These are phyloP conservation scores for Simplicillium sp. DNA, from an alignment of 2,329 filamentous ascomycete genomes.

Conservation along the genomic window DNA sequence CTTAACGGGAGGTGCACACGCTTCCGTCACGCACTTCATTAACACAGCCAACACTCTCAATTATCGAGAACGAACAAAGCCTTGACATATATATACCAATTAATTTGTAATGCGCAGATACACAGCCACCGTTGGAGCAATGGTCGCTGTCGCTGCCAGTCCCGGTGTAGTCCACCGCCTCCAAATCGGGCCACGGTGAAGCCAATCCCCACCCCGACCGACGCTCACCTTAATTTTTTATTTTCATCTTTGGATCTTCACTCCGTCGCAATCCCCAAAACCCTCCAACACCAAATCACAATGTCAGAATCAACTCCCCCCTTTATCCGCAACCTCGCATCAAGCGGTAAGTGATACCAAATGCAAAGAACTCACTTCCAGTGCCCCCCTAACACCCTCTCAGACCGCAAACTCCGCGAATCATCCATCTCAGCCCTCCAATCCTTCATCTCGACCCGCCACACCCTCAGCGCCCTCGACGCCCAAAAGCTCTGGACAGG, in stretches of 20 bases:
- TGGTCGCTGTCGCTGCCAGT: too few relatives aligned
- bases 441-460: slow-evolving; percentile 60
- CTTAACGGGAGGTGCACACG: too few relatives aligned
- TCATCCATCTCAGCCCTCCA: slow-evolving; percentile 68
- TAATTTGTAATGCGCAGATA: too few relatives aligned
- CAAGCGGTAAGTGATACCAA: slow-evolving; percentile 60
- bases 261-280: background rate
- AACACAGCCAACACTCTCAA: too few relatives aligned
- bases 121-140: too few relatives aligned
- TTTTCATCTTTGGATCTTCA: too few relatives aligned
- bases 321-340: slow-evolving; percentile 76
- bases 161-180: too few relatives aligned
- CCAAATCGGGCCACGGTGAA: too few relatives aligned
- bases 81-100: too few relatives aligned
- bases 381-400: background rate
- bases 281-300: background rate
- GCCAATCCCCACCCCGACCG: slow-evolving; percentile 7
- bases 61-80: too few relatives aligned
- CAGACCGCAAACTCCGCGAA: slow-evolving; percentile 71
- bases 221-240: slow-evolving; percentile 3
- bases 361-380: too few relatives aligned
- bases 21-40: too few relatives aligned
- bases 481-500: slow-evolving; percentile 90
- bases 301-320: slow-evolving; percentile 37
- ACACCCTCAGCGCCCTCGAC: slow-evolving; percentile 55